phyloP scores from a whole-genome alignment of 345 rosid species.

The Litchi chinensis region DNA sequence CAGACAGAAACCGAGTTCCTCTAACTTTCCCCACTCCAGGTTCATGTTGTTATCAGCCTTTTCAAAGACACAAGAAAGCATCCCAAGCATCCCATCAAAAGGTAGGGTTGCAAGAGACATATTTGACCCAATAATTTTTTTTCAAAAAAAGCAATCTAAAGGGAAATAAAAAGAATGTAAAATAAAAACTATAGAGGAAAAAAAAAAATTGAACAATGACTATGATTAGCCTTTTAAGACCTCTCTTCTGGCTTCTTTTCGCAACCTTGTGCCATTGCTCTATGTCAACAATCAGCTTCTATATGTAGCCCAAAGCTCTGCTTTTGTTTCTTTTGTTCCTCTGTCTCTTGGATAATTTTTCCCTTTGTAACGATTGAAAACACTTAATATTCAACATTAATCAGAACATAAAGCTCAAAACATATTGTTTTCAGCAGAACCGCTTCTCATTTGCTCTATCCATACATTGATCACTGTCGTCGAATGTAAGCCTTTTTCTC shows the following conservation, averaged over 20 bases:
- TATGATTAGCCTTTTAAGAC: constrained; percentile 22
- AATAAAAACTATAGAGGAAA: background rate
- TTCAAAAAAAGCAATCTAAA: constrained; percentile 16
- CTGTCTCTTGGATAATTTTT: constrained; percentile 5
- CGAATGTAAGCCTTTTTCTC: constrained; percentile 41
- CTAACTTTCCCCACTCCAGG: background rate
- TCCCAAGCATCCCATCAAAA: constrained; percentile 44
- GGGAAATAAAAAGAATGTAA: background rate
- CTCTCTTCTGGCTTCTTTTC: constrained; percentile 12
- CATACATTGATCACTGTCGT: constrained; percentile 20
- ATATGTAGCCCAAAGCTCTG: constrained; percentile 25
- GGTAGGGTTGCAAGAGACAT: constrained; percentile 36
- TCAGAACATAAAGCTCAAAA: background rate
- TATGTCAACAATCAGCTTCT: constrained; percentile 23
- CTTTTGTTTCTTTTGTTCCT: constrained; percentile 22
- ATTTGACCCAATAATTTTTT: constrained; percentile 22
- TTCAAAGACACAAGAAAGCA: constrained; percentile 28
- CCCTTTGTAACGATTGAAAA: constrained; percentile 2
- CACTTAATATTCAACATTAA: constrained; percentile 7
- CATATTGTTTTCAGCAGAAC: background rate
- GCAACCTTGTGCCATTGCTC: constrained; percentile 16
- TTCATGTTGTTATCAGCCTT: constrained; percentile 26
- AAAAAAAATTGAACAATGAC: background rate
- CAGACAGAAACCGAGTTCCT: constrained; percentile 20
- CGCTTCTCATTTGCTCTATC: constrained; percentile 24